phyloP scores from a whole-genome alignment of 768 basidiomycete genomes.

The Chalciporus sphaerocephalus region DNA sequence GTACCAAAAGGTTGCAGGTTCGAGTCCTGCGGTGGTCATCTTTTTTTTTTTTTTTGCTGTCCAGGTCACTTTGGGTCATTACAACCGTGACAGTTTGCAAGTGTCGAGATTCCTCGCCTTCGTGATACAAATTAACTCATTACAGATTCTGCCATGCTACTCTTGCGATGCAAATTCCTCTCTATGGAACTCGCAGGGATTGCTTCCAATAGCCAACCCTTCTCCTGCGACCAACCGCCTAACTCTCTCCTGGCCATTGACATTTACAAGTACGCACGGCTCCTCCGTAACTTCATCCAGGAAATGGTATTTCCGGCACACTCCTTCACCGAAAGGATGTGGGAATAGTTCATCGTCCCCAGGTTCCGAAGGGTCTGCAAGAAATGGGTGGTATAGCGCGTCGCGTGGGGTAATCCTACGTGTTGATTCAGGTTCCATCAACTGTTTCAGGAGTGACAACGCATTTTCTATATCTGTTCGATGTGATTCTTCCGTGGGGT shows the following conservation, averaged over 20 bases:
- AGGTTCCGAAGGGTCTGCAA: constrained; percentile 43
- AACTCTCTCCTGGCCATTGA: constrained; percentile 33
- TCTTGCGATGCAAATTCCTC: constrained; percentile 14
- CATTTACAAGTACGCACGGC: constrained; percentile 44
- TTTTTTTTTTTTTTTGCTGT: background rate
- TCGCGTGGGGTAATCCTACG: constrained; percentile 71
- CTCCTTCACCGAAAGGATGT: constrained; percentile 62
- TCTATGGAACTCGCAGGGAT: constrained; percentile 61
- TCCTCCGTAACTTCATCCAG: constrained; percentile 57
- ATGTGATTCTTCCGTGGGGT: constrained; percentile 39
- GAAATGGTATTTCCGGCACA: constrained; percentile 60
- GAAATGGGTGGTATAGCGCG: constrained; percentile 78
- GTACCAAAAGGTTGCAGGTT: constrained; percentile 95
- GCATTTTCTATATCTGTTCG: constrained; percentile 57
- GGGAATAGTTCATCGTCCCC: constrained; percentile 69
- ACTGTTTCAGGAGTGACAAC: constrained; percentile 67
- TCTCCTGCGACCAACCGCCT: constrained; percentile 32
- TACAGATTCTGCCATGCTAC: background rate
- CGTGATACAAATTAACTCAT: background rate
- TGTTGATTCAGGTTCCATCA: constrained; percentile 75
- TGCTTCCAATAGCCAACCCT: constrained; percentile 56
- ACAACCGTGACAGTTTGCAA: fast-evolving
- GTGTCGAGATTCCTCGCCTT: background rate
- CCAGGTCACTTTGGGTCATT: too few species aligned
- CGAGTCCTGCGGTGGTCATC: constrained; percentile 90